Base-by-base conservation (phyloP, 2,329 filamentous ascomycete genomes). In the Exophiala aquamarina region DNA sequence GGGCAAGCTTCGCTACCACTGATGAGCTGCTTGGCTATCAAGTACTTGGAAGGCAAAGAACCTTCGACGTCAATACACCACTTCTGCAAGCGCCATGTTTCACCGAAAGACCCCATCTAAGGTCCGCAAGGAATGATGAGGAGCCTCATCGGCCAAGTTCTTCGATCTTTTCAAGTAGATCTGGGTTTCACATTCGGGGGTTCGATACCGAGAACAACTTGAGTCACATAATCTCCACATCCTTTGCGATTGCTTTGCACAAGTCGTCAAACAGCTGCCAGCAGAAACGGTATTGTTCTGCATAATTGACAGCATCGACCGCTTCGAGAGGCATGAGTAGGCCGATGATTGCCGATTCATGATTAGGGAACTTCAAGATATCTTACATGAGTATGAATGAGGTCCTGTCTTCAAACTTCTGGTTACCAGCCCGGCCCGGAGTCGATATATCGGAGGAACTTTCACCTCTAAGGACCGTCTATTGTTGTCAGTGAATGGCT, bases 281-380 rank as follows among this genome's bases (percentile, higher is more conserved):
- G 8, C 15, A 18, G 29, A 32, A 3, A 35, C 20, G 14, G 41
- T 51, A 13, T 19, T 54, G 7, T 47, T 51, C 37, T 42, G 41
- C 48, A 32, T 54, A 14, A 40, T 54, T 36, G 50, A 54, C 37
- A 37, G 43, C 19, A 51, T 54, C 21, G 33, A 39, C 23, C 36
- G 23, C 31, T 51, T 47, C 37, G 50, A 54, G 20, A 47, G 20
- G 17, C 37, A 10, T 10, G 39, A 43, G 9, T 43, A 28, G 26
- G 19, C 31, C 9, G 32, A 31, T 7, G 21, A 40, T 18, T 40
- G 32, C 18, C 9, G 23, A 17, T 17, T 40, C 28, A 28, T 33
- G 9, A 28, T 50, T 4, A 15, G 40, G n/a, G 19, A 26, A 23
- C 31, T 50, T 15, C 41, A 45, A 37, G 36, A 41, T 11, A 18